These are phyloP conservation scores for Actinomucor elegans DNA, from an alignment of 371 early-diverging fungal genomes.

Conservation along the genomic window DNA sequence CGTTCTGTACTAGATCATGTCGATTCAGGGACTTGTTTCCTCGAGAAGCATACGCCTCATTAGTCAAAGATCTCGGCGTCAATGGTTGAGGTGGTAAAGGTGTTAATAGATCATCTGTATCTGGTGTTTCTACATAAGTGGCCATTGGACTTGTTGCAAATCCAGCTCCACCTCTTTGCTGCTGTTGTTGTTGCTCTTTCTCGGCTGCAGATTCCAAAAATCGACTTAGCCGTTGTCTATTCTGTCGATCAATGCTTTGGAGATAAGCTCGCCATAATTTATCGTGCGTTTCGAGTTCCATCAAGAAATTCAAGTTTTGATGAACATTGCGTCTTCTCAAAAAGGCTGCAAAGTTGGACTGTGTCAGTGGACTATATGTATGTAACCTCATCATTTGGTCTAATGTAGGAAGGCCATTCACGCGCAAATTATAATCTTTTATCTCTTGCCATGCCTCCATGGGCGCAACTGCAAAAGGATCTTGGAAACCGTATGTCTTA, in stretches of 20 bases:
- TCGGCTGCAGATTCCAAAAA: conserved; percentile 33
- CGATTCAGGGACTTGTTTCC: conserved; percentile 24
- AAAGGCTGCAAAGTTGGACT: conserved; percentile 41
- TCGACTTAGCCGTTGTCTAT: conserved; percentile 34
- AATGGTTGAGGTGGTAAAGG: conserved; percentile 17
- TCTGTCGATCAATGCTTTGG: conserved; percentile 29
- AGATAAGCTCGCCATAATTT: conserved; percentile 47
- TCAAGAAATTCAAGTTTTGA: conserved; percentile 44
- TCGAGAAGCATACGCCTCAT: conserved; percentile 33
- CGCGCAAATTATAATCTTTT: conserved; percentile 48
- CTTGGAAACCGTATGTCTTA: conserved; percentile 39
- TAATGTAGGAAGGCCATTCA: conserved; percentile 51
- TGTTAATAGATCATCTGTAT: conserved; percentile 29
- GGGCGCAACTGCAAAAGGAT: conserved; percentile 47
- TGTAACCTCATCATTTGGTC: conserved; percentile 48
- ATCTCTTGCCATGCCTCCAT: conserved; percentile 55
- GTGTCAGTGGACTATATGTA: conserved; percentile 40
- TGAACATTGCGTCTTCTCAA: conserved; percentile 36
- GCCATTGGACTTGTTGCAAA: conserved; percentile 5
- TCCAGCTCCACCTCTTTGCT: conserved; percentile 3
- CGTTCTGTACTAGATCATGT: conserved; percentile 46
- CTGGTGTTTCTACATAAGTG: conserved; percentile 24
- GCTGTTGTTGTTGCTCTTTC: conserved; percentile 8
- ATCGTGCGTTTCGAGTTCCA: conserved; percentile 49
- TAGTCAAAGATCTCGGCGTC: conserved; percentile 6